Base-by-base conservation (phyloP, 306 rosid genomes). In the Chamaecrista fasciculata region DNA sequence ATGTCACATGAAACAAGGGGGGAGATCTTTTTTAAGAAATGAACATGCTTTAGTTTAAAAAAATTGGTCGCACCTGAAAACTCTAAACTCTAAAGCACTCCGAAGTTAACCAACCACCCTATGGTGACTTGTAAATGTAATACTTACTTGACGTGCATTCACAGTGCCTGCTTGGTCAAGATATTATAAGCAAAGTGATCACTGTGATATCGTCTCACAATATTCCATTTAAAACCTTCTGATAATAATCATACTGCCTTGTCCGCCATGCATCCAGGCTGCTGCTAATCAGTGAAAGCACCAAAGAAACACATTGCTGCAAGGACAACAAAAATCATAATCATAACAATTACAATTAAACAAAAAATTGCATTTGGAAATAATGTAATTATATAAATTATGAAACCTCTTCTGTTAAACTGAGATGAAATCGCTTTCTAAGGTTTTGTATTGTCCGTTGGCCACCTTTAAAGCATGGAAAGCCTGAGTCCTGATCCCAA, bases 251-350 rank as follows among this genome's bases (percentile, higher is more conserved):
- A 78, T 95, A 95, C 79, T 95, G 99, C 60, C 99, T 84, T 58
- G 99, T 95, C 78, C 99, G 86, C 99, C 99, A 95, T 40, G 99
- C 99, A 81, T 95, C 99, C 77, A 95, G 84, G 80, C 99, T 95
- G 82, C 92, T 89, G 87, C 99, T 91, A 62, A 95, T 95, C 28
- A 95, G 91, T 12, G 99, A 89, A 71, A 95, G 96, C 76, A 95
- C 99, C 85, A 95, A 78, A 25, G 99, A 95, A 61, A 95, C 99
- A 71, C 99, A 95, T 88, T 95, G 99, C 99, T 91, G 95, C 83
- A 10, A 79, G 51, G 4, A 11, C 1, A 59, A 63, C 61, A 51
- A 34, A 3, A 28, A 10, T 29, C 18, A 73, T 2, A 14, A 76
- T 2, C 14, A 57, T 78, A 23, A 78, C 49, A 76, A 72, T 70